Evolutionary conservation across 495 filamentous ascomycete genomes (phyloP), one percentile per base, ranked within the genome.

Genomic region (Trichoderma reesei): DNA sequence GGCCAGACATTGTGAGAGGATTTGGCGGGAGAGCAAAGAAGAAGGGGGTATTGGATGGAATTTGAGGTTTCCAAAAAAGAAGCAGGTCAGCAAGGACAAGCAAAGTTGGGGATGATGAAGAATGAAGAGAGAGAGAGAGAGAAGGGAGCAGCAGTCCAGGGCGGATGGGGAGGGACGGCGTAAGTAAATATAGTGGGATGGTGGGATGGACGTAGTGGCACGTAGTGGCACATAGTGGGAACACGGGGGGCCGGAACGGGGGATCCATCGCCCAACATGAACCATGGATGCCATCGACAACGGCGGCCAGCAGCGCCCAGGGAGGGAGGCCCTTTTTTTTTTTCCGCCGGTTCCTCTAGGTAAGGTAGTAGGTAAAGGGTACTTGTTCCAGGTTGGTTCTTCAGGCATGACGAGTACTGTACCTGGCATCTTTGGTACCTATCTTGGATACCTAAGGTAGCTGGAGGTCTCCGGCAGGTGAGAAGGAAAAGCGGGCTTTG

Each of bases 1-100:
- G 71, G 69, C 79, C 78, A 77, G 79, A 82, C 79, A 82, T 82
- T 65, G 65, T 74, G 71, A 67, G 65, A n/a, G 60, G 46, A 66
- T 41, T n/a, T n/a, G n/a, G 36, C 70, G 59, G 60, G 65, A n/a
- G 41, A 63, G 64, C 65, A 68, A 68, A 59, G 59, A 37, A 38
- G 65, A n/a, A n/a, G 41, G 36, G 33, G 16, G 18, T 41, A 48
- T 59, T 39, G 33, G 5, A 14, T 39, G 33, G 59, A 38, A 10
- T 9, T n/a, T n/a, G n/a, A n/a, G n/a, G n/a, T n/a, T n/a, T n/a
- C n/a, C n/a, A 56, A 66, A 41, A 67, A 67, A 31, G 54, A 51
- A 18, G 16, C 44, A 59, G 59, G 65, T 46, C 44, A 51, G 34
- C 34, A 44, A 41, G 10, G 42, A 63, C 37, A 39, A n/a, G 37